A percentile compares a stretch with the other conserved stretches of the same genome.
These are phyloP conservation scores for Schwanniomyces vanrijiae DNA, from an alignment of 805 yeast genomes.

Conservation along the genomic window DNA sequence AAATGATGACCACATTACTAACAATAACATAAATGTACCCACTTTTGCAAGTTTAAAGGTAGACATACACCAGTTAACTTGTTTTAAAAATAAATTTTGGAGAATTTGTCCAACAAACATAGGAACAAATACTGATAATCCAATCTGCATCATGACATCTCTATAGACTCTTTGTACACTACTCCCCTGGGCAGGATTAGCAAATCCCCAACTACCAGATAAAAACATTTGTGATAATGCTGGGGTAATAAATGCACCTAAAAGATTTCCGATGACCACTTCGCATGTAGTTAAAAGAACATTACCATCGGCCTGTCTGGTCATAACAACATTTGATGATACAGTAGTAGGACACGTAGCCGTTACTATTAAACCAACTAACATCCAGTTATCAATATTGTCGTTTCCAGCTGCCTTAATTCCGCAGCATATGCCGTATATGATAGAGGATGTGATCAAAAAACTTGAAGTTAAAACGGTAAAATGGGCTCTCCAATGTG, in stretches of 20 bases:
- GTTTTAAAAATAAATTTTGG: constrained; percentile 68
- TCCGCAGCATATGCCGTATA: constrained; percentile 72
- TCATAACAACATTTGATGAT: constrained; percentile 90
- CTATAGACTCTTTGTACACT: constrained; percentile 60
- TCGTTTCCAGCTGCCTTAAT: constrained; percentile 57
- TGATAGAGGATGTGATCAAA: constrained; percentile 65
- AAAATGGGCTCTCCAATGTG: constrained; percentile 81
- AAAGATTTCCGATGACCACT: constrained; percentile 78
- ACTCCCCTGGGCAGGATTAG: constrained; percentile 58
- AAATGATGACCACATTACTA: constrained; percentile 77
- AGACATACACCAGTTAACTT: constrained; percentile 58
- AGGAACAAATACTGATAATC: constrained; percentile 81
- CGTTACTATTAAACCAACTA: constrained; percentile 80
- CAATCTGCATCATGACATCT: constrained; percentile 84
- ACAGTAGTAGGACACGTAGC: constrained; percentile 92
- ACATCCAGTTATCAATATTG: constrained; percentile 70
- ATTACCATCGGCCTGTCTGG: constrained; percentile 81
- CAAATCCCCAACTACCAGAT: constrained; percentile 64
- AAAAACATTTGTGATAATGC: constrained; percentile 74
- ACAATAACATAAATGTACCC: constrained; percentile 74
- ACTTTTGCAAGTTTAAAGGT: constrained; percentile 66
- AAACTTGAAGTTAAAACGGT: constrained; percentile 69
- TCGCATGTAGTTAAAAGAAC: constrained; percentile 77
- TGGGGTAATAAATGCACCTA: constrained; percentile 89
- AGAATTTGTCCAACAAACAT: constrained; percentile 83